phyloP scores from a whole-genome alignment of 352 stramenopile species.

The Albugo laibachii region DNA sequence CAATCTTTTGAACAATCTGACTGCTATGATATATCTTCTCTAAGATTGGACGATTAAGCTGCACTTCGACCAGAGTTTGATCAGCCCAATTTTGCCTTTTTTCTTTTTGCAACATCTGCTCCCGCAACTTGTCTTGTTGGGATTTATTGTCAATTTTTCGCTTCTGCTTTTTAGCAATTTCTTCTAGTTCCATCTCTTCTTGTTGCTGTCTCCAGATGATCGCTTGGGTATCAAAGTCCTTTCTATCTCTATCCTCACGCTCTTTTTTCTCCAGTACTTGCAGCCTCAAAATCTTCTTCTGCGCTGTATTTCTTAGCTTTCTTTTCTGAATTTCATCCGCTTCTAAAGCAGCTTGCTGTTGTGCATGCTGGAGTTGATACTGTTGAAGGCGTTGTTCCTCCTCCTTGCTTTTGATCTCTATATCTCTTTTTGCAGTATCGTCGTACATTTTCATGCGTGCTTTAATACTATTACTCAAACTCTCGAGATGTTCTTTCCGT shows the following conservation, averaged over 20 bases:
- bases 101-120: slow-evolving; percentile 60
- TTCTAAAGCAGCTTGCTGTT: slow-evolving; percentile 29
- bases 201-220: slow-evolving; percentile 62
- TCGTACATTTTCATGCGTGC: slow-evolving; percentile 73
- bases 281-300: slow-evolving; percentile 29
- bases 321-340: slow-evolving; percentile 28
- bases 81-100: slow-evolving; percentile 30
- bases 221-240: slow-evolving; percentile 55
- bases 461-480: slow-evolving; percentile 53
- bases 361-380: slow-evolving; percentile 47
- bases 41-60: slow-evolving; percentile 47
- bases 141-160: slow-evolving; percentile 23
- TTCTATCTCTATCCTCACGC: slow-evolving; percentile 24
- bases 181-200: slow-evolving; percentile 25
- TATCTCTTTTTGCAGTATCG: slow-evolving; percentile 50
- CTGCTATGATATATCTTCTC: slow-evolving; percentile 48
- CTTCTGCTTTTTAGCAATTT: slow-evolving; percentile 30
- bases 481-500: slow-evolving; percentile 38
- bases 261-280: slow-evolving; percentile 58
- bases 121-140: slow-evolving; percentile 36
- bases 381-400: slow-evolving; percentile 36
- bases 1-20: slow-evolving; percentile 16
- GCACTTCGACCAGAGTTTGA: slow-evolving; percentile 44
- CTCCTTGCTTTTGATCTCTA: slow-evolving; percentile 32
- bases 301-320: slow-evolving; percentile 19